phyloP scores from a whole-genome alignment of 345 rosid species.

The Citrus maxima region DNA sequence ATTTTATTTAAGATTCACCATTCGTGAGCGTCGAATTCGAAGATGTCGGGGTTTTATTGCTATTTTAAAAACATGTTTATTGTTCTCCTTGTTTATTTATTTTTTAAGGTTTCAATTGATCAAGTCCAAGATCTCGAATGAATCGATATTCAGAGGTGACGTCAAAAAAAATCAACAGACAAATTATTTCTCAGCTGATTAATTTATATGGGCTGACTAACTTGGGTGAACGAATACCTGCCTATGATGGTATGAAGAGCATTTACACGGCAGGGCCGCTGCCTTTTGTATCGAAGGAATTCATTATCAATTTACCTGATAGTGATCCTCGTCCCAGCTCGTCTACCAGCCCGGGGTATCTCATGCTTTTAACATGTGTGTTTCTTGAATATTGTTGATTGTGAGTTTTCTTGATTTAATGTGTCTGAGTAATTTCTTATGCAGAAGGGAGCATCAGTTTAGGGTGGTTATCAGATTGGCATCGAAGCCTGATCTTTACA shows the following conservation, averaged over 20 bases:
- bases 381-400: neutral
- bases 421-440: neutral
- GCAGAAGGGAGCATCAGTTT: conserved; percentile 51
- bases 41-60: too few relatives aligned
- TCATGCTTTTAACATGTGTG: neutral
- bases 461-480: conserved; percentile 50
- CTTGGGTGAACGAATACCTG: conserved; percentile 35
- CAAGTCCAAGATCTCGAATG: conserved; percentile 9
- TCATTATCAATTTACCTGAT: conserved; percentile 35
- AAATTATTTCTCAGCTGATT: conserved; percentile 29
- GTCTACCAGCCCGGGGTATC: conserved; percentile 25
- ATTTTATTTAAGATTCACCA: neutral
- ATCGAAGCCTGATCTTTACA: conserved; percentile 35
- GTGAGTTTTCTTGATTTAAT: neutral
- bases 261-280: conserved; percentile 66
- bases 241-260: conserved; percentile 74
- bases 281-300: conserved; percentile 62
- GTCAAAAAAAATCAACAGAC: conserved; percentile 43
- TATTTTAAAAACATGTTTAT: too few relatives aligned
- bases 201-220: conserved; percentile 19
- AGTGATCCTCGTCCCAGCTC: conserved; percentile 14
- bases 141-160: conserved; percentile 26
- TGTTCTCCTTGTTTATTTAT: neutral
- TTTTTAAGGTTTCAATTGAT: conserved; percentile 45
- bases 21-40: neutral